Evolutionary conservation across 108 stramenopile species (phyloP).

Genomic region (Cyclotella atomus): DNA sequence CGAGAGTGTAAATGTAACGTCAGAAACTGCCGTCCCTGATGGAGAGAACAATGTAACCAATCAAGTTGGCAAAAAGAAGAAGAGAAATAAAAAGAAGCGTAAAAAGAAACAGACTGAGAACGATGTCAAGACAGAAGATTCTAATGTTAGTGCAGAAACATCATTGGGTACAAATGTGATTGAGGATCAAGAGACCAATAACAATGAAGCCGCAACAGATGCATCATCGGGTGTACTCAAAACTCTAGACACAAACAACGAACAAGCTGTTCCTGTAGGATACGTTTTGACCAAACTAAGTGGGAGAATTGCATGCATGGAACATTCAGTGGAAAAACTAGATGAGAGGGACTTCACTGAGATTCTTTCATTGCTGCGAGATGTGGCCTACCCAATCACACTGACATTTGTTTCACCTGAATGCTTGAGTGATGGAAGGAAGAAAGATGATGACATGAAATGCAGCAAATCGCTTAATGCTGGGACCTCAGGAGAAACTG

Average conservation of each 20-base stretch:
- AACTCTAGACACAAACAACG: neutral
- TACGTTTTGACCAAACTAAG: conserved; percentile 22
- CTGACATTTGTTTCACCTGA: conserved; percentile 18
- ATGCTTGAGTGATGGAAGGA: neutral
- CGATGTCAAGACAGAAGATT: conserved; percentile 1
- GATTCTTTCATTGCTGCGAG: conserved; percentile 23
- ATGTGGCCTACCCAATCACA: conserved; percentile 21
- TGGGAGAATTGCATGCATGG: neutral
- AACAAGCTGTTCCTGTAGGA: conserved; percentile 23
- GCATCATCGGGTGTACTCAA: neutral
- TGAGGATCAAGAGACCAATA: neutral
- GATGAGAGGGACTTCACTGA: conserved; percentile 26
- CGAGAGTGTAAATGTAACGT: no score
- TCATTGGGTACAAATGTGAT: neutral
- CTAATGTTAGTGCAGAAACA: neutral
- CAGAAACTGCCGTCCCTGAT: neutral
- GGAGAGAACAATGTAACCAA: neutral
- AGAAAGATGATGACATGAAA: neutral
- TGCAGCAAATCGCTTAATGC: neutral
- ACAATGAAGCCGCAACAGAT: neutral
- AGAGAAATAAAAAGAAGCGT: neutral
- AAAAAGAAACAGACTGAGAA: neutral
- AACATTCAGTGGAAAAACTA: conserved; percentile 15
- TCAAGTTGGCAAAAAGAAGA: neutral
- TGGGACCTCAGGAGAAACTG: neutral